phyloP scores from a whole-genome alignment of 2,329 filamentous ascomycete species.

The Apiospora kogelbergensis region DNA sequence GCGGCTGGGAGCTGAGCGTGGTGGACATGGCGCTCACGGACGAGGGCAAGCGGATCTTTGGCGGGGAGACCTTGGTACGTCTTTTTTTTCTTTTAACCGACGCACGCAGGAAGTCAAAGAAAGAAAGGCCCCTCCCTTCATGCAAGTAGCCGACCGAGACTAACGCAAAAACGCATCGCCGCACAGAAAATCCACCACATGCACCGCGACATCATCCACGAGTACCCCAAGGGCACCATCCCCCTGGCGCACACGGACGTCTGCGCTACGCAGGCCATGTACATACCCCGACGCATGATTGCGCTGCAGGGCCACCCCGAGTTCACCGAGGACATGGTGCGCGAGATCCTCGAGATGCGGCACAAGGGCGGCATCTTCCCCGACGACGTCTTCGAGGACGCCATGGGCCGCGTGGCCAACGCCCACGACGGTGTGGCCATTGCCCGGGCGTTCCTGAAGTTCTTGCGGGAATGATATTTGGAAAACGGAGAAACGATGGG shows the following conservation, averaged over 20 bases:
- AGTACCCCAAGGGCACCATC: slow-evolving; percentile 61
- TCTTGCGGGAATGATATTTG: slow-evolving; percentile 58
- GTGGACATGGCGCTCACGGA: slow-evolving; percentile 66
- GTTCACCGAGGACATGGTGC: slow-evolving; percentile 71
- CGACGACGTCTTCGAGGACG: slow-evolving; percentile 68
- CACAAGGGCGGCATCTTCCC: slow-evolving; percentile 67
- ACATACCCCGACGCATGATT: slow-evolving; percentile 64
- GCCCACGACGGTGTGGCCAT: slow-evolving; percentile 80
- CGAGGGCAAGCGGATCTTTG: slow-evolving; percentile 71
- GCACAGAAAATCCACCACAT: slow-evolving; percentile 72
- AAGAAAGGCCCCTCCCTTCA: no score
- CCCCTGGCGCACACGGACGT: slow-evolving; percentile 62
- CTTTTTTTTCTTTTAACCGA: neutral
- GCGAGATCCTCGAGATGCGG: slow-evolving; percentile 64
- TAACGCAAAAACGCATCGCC: no score
- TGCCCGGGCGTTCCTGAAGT: slow-evolving; percentile 72
- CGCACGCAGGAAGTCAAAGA: neutral
- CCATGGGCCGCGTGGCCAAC: slow-evolving; percentile 61
- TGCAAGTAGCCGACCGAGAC: no score
- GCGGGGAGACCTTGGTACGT: slow-evolving; percentile 56
- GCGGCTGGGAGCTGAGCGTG: slow-evolving; percentile 83
- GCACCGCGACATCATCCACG: slow-evolving; percentile 76
- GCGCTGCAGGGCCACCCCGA: slow-evolving; percentile 88
- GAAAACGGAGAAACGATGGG: no score
- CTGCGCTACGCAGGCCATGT: slow-evolving; percentile 81